Base-by-base conservation (phyloP, 2,329 filamentous ascomycete genomes). In the Herpotrichia juniperi region DNA sequence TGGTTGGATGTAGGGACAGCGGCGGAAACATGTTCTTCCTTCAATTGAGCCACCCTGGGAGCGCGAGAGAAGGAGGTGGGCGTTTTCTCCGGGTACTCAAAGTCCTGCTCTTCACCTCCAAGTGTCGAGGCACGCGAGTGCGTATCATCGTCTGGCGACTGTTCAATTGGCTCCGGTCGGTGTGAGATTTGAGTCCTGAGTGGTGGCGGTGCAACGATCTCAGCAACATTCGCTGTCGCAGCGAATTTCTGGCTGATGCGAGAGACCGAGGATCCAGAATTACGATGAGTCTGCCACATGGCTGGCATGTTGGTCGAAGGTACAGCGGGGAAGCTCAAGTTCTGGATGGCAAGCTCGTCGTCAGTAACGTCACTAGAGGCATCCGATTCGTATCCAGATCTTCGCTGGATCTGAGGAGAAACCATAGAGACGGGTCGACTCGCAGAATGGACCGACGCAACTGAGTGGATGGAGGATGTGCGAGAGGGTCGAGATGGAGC, bases 101-200 rank as follows among this genome's bases (percentile, higher is more conserved):
- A 61, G 14, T 72, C 67, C 5, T 67, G 62, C 16, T 71, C 66
- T 10, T 67, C 61, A n/a, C 61, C 66, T 12, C 58, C 60, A n/a
- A 74, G 59, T 1, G 71, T 74, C 0, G 69, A 72, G 10, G 63
- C 58, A 17, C 68, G 55, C 14, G 70, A 73, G 26, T 64, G 63
- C 1, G 63, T 58, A 45, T 69, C 69, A 21, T 69, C 66, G n/a
- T 72, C 69, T n/a, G 57, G 50, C 4, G 54, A 58, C n/a, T 47
- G 56, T 19, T 61, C 58, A 16, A 14, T 42, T 21, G 40, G 48
- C 17, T 43, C 51, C 16, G 42, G 49, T 42, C 48, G 58, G 37
- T 57, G 51, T 42, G 19, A 56, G 35, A 55, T 53, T 43, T 50
- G 59, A 26, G 57, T 60, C 30, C 51, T 50, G 12, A 62, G 37